Evolutionary conservation across 2,329 filamentous ascomycete genomes (phyloP), one percentile per base, ranked within the genome.

Genomic region (Magnaporthales sp.): DNA sequence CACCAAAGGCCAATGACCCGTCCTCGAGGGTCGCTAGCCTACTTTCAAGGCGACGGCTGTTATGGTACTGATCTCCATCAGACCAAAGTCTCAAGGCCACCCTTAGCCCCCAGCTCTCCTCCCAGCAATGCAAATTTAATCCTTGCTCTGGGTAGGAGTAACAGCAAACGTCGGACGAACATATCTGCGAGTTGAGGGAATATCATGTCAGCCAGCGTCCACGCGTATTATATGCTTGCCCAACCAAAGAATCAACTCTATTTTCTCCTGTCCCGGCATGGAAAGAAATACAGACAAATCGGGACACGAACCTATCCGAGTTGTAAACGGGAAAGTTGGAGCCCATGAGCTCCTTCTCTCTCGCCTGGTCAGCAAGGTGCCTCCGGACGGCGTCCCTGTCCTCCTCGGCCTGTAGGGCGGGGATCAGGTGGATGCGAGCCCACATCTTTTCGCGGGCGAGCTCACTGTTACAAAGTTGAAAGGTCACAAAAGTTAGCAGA

Each of bases 381-480:
- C 94, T 85, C 71, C 95, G 87, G 70, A 97, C 93, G 77, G 94
- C 90, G 80, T 99, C 95, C 69, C 95, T 90, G 82, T 99, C 95
- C 79, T 97, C 93, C 77, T 99, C 95, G 67, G 95, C 95, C 78
- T 98, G 94, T 70, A 99, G 87, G 70, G 97, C 82, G 67, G 95
- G 95, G 75, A 94, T 95, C 70, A 99, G 85, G 80, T 98, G 88
- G 80, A 99, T 96, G 76, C 95, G 90, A 69, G 92, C 88, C 95
- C 95, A 99, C 87, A 97, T 95, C 84, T 98, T 99, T 77, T 99
- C 95, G 73, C 95, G 92, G 70, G 89, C 91, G 72, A 97, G 89
- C 80, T 99, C 95, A 76, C 93, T 97, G 74, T 67, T 29, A n/a
- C 0, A 46, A 19, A 2, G 15, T 46, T 19, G 19, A 46, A 31